A percentile compares a stretch with the other conserved stretches of the same genome.
Evolutionary conservation across 2,329 filamentous ascomycete genomes (phyloP).

Genomic region (Ophiostoma triangulosporum): DNA sequence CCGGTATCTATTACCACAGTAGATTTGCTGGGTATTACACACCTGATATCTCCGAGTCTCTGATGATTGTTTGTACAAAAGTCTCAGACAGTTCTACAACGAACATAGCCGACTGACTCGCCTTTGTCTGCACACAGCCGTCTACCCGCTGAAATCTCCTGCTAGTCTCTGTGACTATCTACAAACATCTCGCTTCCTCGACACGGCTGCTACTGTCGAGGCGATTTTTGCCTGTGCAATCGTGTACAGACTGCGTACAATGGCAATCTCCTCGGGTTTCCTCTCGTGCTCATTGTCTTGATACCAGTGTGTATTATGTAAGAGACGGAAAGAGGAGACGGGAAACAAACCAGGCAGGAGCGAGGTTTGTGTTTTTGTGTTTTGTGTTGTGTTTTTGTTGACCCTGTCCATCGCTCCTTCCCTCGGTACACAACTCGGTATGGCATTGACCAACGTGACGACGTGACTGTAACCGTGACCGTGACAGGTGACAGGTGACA

Average conservation of each 20-base stretch:
- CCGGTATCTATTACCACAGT: too few relatives aligned
- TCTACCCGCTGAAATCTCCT: not conserved
- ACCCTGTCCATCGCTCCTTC: not conserved
- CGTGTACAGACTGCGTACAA: not conserved
- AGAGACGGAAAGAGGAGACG: not conserved
- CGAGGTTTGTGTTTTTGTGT: not conserved
- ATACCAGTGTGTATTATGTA: not conserved
- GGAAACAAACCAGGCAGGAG: not conserved
- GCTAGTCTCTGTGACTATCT: not conserved
- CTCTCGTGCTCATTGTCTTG: not conserved
- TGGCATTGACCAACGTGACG: not conserved
- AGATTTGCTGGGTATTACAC: too few relatives aligned
- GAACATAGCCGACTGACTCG: too few relatives aligned
- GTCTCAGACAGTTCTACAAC: too few relatives aligned
- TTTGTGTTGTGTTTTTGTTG: not conserved
- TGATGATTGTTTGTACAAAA: too few relatives aligned
- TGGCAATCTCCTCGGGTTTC: not conserved
- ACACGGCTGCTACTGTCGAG: not conserved
- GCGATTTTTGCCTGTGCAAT: not conserved
- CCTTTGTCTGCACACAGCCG: not conserved
- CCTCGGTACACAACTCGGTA: not conserved
- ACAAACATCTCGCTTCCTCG: not conserved
- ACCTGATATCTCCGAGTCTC: too few relatives aligned
- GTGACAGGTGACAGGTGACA: not conserved
- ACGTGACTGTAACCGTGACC: too few relatives aligned